Evolutionary conservation across 192 early-diverging fungal genomes (phyloP), one percentile per base, ranked within the genome.

Genomic region (Radiomyces spectabilis): DNA sequence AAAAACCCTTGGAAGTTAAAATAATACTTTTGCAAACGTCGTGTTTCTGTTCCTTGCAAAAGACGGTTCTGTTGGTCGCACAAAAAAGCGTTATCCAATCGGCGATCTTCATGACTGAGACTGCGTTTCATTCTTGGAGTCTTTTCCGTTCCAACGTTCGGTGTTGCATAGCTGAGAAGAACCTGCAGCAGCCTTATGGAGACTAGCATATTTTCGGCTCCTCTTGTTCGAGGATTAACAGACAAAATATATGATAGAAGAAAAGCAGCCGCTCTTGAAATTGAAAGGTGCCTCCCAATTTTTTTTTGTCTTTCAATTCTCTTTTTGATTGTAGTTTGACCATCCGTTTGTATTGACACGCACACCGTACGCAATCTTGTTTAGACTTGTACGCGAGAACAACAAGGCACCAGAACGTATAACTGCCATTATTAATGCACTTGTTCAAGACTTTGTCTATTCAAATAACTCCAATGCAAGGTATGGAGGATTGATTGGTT

Each of bases 221-320:
- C 43, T n/a, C 30, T 96, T 24, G 68, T 82, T 35, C 77, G 87
- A 27, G 89, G 86, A 10, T 81, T 96, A 27, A 75, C 78, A 10
- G 95, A 98, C 72, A 88, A 85, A 39, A 72, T 91, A 29, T 98
- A 98, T 69, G 95, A 98, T 66, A 91, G 89, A 74, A 81, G 94
- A 49, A 94, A 95, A 53, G 78, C 75, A 4, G 94, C 93, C 4
- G 93, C 93, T 8, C 69, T 92, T 12, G 93, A 95, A 41, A 80
- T 98, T 31, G 93, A 98, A 75, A 82, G 80, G 73, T 87, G 73
- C 21, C 61, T 35, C 21, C 30, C 9, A 9, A 48, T 1, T 29
- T 21, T 29, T 27, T 9, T 27, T 48, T 25, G 15, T 48, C 46
- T 26, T 48, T 15, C 15, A 19, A 9, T 27, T 31, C 0, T 15